These are phyloP conservation scores for Vararia minispora DNA, from an alignment of 768 basidiomycete genomes.

Conservation along the genomic window DNA sequence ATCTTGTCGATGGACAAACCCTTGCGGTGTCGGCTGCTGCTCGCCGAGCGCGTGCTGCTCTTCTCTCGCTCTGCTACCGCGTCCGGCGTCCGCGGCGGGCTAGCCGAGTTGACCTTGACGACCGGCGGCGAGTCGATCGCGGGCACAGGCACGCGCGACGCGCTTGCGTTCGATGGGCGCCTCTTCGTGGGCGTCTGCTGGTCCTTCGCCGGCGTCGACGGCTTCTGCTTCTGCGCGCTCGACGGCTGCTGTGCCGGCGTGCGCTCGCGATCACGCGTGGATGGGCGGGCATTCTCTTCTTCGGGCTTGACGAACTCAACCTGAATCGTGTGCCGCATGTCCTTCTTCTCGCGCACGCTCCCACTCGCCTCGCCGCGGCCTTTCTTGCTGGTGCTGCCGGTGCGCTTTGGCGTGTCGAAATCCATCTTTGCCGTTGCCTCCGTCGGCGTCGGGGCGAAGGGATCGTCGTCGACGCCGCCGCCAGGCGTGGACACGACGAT, in stretches of 20 bases:
- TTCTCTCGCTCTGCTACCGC: slow-evolving; percentile 15
- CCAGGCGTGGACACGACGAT: slow-evolving; percentile 31
- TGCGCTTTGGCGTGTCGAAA: no score
- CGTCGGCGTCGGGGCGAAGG: slow-evolving; percentile 21
- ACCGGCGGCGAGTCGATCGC: slow-evolving; percentile 17
- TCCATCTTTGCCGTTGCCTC: no score
- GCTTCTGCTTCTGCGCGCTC: slow-evolving; percentile 10
- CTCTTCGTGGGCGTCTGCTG: slow-evolving; percentile 10
- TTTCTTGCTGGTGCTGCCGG: not conserved
- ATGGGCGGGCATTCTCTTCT: no score
- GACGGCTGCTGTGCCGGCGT: slow-evolving; percentile 9
- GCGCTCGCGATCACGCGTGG: no score
- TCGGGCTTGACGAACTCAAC: slow-evolving; percentile 80
- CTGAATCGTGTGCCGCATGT: slow-evolving; percentile 88
- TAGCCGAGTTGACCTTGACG: slow-evolving; percentile 23
- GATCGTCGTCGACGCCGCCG: no score
- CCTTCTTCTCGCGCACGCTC: slow-evolving; percentile 34
- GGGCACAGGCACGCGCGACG: slow-evolving; percentile 4
- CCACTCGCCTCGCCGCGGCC: slow-evolving; percentile 18
- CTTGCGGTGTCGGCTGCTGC: slow-evolving; percentile 44
- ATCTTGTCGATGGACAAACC: slow-evolving; percentile 74
- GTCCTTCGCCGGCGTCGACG: slow-evolving; percentile 5
- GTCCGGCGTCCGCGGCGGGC: slow-evolving; percentile 19
- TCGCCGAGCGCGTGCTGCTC: slow-evolving; percentile 23
- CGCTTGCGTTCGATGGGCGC: slow-evolving; percentile 2